Base-by-base conservation (phyloP, 768 basidiomycete species). In the Lanmaoa rubissima region DNA sequence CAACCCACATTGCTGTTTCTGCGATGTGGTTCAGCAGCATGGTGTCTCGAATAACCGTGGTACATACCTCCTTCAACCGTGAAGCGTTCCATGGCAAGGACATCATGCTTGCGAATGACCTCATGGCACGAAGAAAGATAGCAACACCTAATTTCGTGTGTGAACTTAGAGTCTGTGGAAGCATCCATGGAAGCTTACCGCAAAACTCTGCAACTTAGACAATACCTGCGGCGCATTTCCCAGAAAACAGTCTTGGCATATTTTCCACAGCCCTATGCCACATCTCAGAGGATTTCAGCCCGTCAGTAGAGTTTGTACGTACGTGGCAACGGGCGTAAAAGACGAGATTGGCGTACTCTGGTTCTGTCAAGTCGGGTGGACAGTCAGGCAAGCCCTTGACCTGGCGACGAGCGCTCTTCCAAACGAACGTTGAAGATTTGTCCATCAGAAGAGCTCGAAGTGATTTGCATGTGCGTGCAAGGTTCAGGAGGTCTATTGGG, bases 361-460 rank as follows among this genome's bases (percentile, higher is more conserved):
- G 73, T 56, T 82, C 80, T 17, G 62, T 71, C 51, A 82, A 61
- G 62, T 82, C 80, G 4, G 53, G 44, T 0, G 80, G 82, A 52
- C 78, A 78, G 8, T 67, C 53, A 2, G 81, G 82, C 6, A 80
- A 64, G 16, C 69, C 73, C 32, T 61, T 51, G 10, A 77, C 63
- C 45, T 70, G 70, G 12, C 47, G 56, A n/a, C 79, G 72, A 14
- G 53, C 53, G 3, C 31, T 21, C 34, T 44, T 66, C 70, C 71
- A 60, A 55, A 71, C 47, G 51, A 69, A 54, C 64, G 55, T 47
- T 60, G 70, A 53, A 55, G 71, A 36, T 53, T 55, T 56, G 32
- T 43, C 55, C 65, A 75, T 72, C 1, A 82, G 66, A 6, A 77
- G 59, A 14, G 50, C 63, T 7, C 76, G 73, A 31, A 79, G 61